Conservation (phyloP, 2,329 filamentous ascomycete genomes). For the Epicoccum nigrum region DNA sequence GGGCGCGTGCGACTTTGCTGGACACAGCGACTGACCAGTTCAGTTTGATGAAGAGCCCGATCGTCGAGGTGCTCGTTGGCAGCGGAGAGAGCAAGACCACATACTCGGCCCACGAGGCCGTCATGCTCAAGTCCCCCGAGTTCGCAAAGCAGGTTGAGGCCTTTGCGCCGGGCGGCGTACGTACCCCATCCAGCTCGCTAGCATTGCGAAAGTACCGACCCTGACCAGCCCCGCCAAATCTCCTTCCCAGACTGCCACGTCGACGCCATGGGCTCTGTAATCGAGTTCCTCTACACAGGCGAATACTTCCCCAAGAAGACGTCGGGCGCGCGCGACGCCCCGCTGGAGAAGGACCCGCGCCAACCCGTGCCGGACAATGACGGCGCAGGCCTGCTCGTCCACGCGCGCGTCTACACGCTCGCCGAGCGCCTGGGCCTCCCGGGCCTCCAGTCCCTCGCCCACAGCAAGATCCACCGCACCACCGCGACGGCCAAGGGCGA, state of each 20-base stretch:
- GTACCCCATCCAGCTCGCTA: conserved; percentile 34
- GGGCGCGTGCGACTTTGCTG: too few species aligned
- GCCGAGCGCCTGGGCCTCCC: conserved; percentile 75
- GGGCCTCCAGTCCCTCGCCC: conserved; percentile 75
- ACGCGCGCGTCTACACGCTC: conserved; percentile 88
- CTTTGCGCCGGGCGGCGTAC: conserved; percentile 67
- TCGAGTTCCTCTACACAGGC: conserved; percentile 83
- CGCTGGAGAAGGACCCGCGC: conserved; percentile 71
- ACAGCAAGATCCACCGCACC: conserved; percentile 90
- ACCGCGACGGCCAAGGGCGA: conserved; percentile 87
- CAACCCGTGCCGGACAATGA: conserved; percentile 72
- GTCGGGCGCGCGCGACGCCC: conserved; percentile 66
- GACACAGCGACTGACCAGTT: background rate
- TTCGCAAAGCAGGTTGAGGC: conserved; percentile 68
- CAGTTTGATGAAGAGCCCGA: conserved; percentile 57
- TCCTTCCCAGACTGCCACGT: conserved; percentile 71
- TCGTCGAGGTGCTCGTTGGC: conserved; percentile 54
- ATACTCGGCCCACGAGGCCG: conserved; percentile 78
- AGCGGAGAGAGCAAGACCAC: conserved; percentile 64
- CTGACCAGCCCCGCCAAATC: conserved; percentile 66
- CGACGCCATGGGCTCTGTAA: conserved; percentile 76
- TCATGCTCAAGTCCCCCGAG: conserved; percentile 76
- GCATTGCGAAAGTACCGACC: background rate
- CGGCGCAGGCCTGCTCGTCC: conserved; percentile 84
- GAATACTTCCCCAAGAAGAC: conserved; percentile 78